Percentiles rank a stretch among this genome's conserved stretches.
phyloP scores from a whole-genome alignment of 2,329 filamentous ascomycete species.

The Beauveria sp. region DNA sequence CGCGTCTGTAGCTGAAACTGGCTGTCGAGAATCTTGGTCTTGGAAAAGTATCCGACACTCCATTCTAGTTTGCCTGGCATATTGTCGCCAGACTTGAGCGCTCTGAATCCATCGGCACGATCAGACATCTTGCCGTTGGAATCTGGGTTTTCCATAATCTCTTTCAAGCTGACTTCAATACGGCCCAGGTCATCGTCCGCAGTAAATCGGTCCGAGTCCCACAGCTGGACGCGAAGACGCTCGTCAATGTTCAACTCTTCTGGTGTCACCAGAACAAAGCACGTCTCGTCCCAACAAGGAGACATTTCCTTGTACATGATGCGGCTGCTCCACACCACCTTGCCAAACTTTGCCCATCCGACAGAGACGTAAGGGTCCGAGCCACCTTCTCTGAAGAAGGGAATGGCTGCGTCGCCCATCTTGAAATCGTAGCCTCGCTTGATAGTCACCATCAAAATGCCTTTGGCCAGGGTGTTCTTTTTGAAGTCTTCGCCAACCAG shows the following conservation, averaged over 20 bases:
- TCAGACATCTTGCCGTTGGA: constrained; percentile 56
- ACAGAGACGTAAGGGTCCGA: constrained; percentile 66
- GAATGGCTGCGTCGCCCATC: constrained; percentile 57
- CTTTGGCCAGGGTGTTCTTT: constrained; percentile 59
- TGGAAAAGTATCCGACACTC: constrained; percentile 65
- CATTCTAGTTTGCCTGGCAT: constrained; percentile 64
- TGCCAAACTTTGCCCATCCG: constrained; percentile 70
- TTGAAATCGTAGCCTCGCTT: constrained; percentile 64
- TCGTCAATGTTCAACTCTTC: constrained; percentile 68
- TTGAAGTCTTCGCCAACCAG: constrained; percentile 72
- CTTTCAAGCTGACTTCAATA: constrained; percentile 60
- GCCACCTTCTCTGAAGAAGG: constrained; percentile 49
- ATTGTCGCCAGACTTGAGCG: constrained; percentile 55
- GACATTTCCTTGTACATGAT: constrained; percentile 58
- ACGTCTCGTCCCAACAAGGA: constrained; percentile 64
- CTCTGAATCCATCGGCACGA: constrained; percentile 57
- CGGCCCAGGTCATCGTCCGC: constrained; percentile 69
- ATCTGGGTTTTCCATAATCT: constrained; percentile 51
- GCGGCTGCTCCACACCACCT: constrained; percentile 53
- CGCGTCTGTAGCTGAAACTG: constrained; percentile 56
- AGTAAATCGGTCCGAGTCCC: constrained; percentile 66
- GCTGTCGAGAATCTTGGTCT: constrained; percentile 53
- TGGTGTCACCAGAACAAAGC: constrained; percentile 59
- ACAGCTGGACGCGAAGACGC: constrained; percentile 60
- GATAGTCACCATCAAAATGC: constrained; percentile 59